Conservation (phyloP, 352 stramenopile species). For the Phytopythium ostracodes region DNA sequence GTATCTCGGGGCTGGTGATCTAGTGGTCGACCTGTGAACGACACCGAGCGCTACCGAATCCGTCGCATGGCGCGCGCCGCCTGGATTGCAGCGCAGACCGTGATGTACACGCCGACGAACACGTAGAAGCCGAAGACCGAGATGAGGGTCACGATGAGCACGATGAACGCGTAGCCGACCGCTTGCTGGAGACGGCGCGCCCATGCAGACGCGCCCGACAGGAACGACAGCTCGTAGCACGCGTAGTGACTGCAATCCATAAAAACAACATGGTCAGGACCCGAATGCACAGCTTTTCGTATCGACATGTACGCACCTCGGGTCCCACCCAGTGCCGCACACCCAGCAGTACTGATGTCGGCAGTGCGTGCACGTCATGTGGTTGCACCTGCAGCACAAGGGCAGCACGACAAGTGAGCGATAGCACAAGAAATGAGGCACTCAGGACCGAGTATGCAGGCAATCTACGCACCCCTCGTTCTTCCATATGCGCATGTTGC, state of each 20-base stretch:
- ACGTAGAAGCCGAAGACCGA: conserved; percentile 48
- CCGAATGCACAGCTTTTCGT: background rate
- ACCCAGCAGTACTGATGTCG: conserved; percentile 71
- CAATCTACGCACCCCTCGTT: no score
- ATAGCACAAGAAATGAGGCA: no score
- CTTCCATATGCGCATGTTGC: conserved; percentile 75
- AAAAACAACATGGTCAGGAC: background rate
- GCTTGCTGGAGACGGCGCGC: conserved; percentile 33
- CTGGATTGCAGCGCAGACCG: conserved; percentile 20
- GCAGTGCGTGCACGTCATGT: conserved; percentile 71
- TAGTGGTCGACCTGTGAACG: no score
- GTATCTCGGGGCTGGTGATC: background rate
- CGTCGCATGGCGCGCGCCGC: conserved; percentile 11
- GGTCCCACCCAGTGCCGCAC: conserved; percentile 48
- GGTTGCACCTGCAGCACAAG: no score
- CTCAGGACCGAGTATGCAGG: no score
- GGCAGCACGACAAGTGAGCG: no score
- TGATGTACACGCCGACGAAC: conserved; percentile 47
- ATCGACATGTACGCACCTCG: conserved; percentile 11
- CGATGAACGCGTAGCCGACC: conserved; percentile 42
- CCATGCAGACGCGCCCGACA: conserved; percentile 25
- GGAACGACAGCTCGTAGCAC: conserved; percentile 61
- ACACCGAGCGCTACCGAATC: conserved; percentile 4
- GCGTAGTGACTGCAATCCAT: conserved; percentile 42
- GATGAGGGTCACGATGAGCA: conserved; percentile 49